Conservation (phyloP, 1,139 yeast species). For the Nakaseomyces bracarensis region DNA sequence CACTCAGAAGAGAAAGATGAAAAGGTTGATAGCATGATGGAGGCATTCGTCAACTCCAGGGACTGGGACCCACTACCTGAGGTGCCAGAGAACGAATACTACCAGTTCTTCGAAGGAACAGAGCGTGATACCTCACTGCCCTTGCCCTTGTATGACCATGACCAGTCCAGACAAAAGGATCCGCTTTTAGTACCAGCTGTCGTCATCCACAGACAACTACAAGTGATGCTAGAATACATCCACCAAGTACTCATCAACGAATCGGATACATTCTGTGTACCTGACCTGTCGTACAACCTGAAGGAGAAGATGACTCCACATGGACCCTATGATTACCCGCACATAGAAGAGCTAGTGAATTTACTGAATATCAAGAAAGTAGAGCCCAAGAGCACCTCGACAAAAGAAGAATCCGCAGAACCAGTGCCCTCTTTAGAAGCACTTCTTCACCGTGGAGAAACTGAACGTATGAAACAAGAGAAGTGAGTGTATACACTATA, state of each 20-base stretch:
- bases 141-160: conserved; percentile 13
- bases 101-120: conserved; percentile 10
- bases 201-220: conserved; percentile 22
- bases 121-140: conserved; percentile 16
- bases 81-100: conserved; percentile 13
- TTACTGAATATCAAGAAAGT: conserved; percentile 16
- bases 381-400: conserved; percentile 7
- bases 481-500: not conserved
- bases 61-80: conserved; percentile 16
- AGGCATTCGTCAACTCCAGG: conserved; percentile 22
- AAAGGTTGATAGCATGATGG: conserved; percentile 22
- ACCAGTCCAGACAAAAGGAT: conserved; percentile 11
- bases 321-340: conserved; percentile 4
- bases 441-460: conserved; percentile 16
- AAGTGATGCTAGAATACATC: conserved; percentile 23
- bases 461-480: not conserved
- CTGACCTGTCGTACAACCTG: conserved; percentile 16
- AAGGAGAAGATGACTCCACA: conserved; percentile 15
- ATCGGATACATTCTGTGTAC: conserved; percentile 15
- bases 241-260: conserved; percentile 18
- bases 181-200: conserved; percentile 24
- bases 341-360: conserved; percentile 13
- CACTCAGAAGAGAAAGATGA: conserved; percentile 20
- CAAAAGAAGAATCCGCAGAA: conserved; percentile 11
- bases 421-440: conserved; percentile 22